Percentiles rank a stretch among this genome's conserved stretches.
Evolutionary conservation across 805 yeast species (phyloP).

Genomic region (Suhomyces sp.): DNA sequence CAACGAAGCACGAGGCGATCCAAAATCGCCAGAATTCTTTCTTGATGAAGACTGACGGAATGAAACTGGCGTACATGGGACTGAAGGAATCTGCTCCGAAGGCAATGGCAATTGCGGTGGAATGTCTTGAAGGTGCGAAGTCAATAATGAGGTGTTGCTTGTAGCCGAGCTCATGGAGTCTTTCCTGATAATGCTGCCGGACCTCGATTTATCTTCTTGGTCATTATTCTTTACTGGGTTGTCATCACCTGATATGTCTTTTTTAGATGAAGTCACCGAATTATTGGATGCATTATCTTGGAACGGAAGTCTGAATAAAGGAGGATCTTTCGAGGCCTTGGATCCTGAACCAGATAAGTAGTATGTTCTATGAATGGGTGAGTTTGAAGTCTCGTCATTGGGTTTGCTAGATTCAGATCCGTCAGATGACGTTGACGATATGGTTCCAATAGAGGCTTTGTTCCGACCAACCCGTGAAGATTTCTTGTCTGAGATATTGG

Average conservation of each 20-base stretch:
- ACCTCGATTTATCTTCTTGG: not conserved
- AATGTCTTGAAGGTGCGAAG: conserved; percentile 37
- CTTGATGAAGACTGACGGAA: conserved; percentile 33
- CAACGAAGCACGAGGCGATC: conserved; percentile 40
- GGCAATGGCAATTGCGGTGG: conserved; percentile 63
- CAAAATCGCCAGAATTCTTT: conserved; percentile 33
- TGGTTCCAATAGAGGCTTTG: conserved; percentile 3
- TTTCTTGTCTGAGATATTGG: not conserved
- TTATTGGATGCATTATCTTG: conserved; percentile 39
- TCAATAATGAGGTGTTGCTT: conserved; percentile 23
- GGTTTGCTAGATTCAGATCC: not conserved
- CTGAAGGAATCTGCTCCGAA: conserved; percentile 45
- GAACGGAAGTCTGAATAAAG: conserved; percentile 67
- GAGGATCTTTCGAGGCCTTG: conserved; percentile 39
- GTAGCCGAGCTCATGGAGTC: conserved; percentile 22
- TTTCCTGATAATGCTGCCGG: conserved; percentile 5
- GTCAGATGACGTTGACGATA: conserved; percentile 3
- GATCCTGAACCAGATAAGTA: conserved; percentile 20
- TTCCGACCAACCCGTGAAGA: not conserved
- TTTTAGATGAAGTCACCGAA: not conserved
- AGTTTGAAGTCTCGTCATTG: not conserved
- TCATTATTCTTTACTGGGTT: not conserved
- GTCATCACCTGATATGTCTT: not conserved
- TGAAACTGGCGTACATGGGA: conserved; percentile 34
- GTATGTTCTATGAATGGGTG: conserved; percentile 1